phyloP scores from a whole-genome alignment of 805 yeast genomes.

The Maudiozyma serrabonitensis region DNA sequence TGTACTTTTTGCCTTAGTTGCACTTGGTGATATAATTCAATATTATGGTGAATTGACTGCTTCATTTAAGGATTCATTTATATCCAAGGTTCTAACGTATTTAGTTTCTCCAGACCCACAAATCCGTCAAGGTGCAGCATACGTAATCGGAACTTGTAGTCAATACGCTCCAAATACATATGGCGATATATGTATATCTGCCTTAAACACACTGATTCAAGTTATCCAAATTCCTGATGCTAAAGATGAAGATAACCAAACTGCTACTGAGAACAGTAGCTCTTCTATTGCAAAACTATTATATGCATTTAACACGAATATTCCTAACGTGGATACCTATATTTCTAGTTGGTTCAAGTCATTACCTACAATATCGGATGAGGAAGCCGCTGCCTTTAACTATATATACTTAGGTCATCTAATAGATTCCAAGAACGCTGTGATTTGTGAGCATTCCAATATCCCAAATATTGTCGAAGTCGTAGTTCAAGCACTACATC shows the following conservation, averaged over 20 bases:
- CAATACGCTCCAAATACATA: conserved; percentile 63
- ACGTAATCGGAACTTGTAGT: conserved; percentile 78
- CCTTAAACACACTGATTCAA: conserved; percentile 67
- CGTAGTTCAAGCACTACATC: conserved; percentile 66
- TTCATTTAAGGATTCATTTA: conserved; percentile 54
- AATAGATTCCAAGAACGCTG: conserved; percentile 56
- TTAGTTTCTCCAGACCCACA: conserved; percentile 57
- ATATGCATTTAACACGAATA: conserved; percentile 46
- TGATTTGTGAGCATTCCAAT: conserved; percentile 38
- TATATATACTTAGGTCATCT: conserved; percentile 67
- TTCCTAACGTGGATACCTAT: conserved; percentile 55
- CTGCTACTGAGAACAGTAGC: conserved; percentile 80
- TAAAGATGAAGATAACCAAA: conserved; percentile 70
- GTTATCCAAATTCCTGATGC: conserved; percentile 72
- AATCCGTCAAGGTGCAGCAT: conserved; percentile 80
- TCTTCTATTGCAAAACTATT: conserved; percentile 79
- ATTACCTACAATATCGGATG: conserved; percentile 76
- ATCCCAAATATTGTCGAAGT: conserved; percentile 54
- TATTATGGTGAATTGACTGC: conserved; percentile 62
- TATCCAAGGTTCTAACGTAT: conserved; percentile 54
- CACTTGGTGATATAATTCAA: conserved; percentile 73
- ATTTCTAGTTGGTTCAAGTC: conserved; percentile 70
- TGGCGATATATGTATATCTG: conserved; percentile 51
- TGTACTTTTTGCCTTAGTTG: conserved; percentile 68
- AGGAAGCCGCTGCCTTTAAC: conserved; percentile 78